Conservation (phyloP, 2,329 filamentous ascomycete species). For the Thielaviopsis punctulata region DNA sequence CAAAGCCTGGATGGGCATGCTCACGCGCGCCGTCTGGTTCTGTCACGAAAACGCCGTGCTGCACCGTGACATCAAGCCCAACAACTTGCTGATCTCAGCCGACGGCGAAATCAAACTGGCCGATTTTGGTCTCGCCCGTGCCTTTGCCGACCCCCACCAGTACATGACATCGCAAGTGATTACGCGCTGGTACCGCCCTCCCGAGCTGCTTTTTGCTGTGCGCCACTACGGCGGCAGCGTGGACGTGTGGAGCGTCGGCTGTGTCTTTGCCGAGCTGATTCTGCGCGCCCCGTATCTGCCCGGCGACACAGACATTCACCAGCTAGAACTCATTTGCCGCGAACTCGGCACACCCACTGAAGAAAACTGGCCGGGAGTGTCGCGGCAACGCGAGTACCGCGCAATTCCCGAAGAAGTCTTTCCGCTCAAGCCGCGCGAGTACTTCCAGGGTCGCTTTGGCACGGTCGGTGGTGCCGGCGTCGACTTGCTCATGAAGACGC, state of each 20-base stretch:
- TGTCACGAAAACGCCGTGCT: conserved; percentile 89
- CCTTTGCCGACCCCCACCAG: conserved; percentile 73
- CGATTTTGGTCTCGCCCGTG: conserved; percentile 88
- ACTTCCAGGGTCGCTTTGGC: conserved; percentile 62
- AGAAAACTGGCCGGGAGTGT: conserved; percentile 88
- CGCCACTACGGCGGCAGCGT: conserved; percentile 79
- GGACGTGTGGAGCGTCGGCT: conserved; percentile 85
- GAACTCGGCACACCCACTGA: conserved; percentile 82
- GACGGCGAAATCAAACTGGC: conserved; percentile 90
- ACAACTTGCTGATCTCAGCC: conserved; percentile 87
- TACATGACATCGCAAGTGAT: conserved; percentile 91
- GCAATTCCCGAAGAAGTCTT: conserved; percentile 47
- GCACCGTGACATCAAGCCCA: conserved; percentile 97
- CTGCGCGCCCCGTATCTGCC: conserved; percentile 69
- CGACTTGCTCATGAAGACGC: conserved; percentile 72
- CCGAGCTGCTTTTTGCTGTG: conserved; percentile 82
- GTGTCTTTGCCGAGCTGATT: conserved; percentile 83
- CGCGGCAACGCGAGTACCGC: conserved; percentile 55
- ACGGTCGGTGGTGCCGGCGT: conserved; percentile 69
- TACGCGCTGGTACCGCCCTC: conserved; percentile 90
- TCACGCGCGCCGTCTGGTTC: conserved; percentile 84
- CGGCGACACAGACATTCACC: conserved; percentile 70
- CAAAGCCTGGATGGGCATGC: conserved; percentile 98
- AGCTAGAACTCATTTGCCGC: conserved; percentile 69
- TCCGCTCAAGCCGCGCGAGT: conserved; percentile 47